Percentiles rank a stretch among this genome's conserved stretches.
These are phyloP conservation scores for Rosellinia necatrix DNA, from an alignment of 2,329 filamentous ascomycete species.

Conservation along the genomic window DNA sequence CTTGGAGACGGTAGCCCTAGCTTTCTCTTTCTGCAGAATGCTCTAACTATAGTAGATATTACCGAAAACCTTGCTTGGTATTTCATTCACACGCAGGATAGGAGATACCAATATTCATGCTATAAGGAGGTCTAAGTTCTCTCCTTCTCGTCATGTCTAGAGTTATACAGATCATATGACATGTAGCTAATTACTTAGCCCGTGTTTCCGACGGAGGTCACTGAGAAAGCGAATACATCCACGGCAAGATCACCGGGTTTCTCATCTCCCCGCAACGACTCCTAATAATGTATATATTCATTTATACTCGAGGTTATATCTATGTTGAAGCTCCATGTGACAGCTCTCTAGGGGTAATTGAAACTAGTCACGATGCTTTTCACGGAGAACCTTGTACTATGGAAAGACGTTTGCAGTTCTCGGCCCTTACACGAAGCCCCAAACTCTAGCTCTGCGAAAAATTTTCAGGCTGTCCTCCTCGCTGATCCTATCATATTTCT, in stretches of 20 bases:
- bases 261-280: neutral
- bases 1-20: no score
- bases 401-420: neutral
- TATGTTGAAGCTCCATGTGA: neutral
- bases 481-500: neutral
- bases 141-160: no score
- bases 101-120: no score
- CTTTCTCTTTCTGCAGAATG: no score
- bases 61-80: no score
- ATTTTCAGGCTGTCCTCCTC: neutral
- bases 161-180: no score
- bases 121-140: no score
- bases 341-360: neutral
- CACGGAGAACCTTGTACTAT: neutral
- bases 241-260: neutral
- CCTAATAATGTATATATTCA: neutral
- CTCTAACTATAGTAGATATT: no score
- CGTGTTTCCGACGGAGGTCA: neutral
- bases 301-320: neutral
- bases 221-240: neutral
- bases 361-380: neutral
- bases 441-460: neutral
- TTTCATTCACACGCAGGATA: no score
- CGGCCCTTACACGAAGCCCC: neutral
- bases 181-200: no score